These are phyloP conservation scores for Dothistroma pini DNA, from an alignment of 2,329 filamentous ascomycete genomes.

Conservation along the genomic window DNA sequence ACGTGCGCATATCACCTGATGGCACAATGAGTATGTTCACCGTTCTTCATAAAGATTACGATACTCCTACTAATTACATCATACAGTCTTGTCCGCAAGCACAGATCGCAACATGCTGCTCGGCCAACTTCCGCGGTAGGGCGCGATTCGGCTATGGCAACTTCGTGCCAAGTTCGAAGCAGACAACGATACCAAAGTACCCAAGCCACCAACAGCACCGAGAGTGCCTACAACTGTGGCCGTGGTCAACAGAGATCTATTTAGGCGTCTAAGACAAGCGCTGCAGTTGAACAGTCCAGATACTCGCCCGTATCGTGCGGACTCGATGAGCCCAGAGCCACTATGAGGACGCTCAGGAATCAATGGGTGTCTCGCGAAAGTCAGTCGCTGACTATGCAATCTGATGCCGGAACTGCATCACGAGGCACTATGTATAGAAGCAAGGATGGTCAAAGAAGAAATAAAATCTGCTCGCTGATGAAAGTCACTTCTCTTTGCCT, in stretches of 20 bases:
- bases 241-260: background rate
- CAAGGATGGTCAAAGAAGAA: background rate
- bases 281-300: too few relatives aligned
- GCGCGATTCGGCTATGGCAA: background rate
- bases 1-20: constrained; percentile 83
- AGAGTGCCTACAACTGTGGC: background rate
- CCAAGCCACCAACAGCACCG: background rate
- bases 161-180: background rate
- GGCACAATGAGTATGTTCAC: constrained; percentile 78
- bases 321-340: background rate
- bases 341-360: background rate
- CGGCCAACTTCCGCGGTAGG: constrained; percentile 31
- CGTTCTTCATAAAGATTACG: background rate
- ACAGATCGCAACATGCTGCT: constrained; percentile 36
- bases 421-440: background rate
- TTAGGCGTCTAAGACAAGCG: background rate
- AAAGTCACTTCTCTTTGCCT: background rate
- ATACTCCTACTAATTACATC: background rate
- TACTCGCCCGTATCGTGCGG: background rate
- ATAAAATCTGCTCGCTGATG: background rate
- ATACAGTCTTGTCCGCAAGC: constrained; percentile 31
- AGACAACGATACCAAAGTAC: background rate
- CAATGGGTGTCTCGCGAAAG: background rate
- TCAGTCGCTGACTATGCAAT: background rate
- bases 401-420: background rate